These are phyloP conservation scores for Arctium lappa DNA, from an alignment of 129 eudicot genomes.

Conservation along the genomic window DNA sequence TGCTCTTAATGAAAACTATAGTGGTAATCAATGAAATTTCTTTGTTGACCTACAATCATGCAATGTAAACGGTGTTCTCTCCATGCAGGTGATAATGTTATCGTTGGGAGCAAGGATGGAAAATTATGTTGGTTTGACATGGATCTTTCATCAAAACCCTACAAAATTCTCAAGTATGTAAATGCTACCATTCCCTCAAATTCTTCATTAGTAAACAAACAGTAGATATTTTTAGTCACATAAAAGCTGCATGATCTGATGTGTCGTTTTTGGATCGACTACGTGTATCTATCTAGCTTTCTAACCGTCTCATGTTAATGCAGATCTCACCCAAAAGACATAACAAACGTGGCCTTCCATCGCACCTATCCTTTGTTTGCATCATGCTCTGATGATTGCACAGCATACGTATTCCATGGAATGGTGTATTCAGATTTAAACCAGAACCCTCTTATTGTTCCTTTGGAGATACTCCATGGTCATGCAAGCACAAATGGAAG, in stretches of 20 bases:
- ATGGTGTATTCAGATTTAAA: slow-evolving; percentile 95
- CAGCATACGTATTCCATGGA: slow-evolving; percentile 92
- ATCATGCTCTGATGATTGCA: slow-evolving; percentile 87
- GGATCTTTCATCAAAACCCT: slow-evolving; percentile 95
- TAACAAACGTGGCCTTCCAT: slow-evolving; percentile 76
- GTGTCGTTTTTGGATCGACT: too few relatives aligned
- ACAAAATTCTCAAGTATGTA: slow-evolving; percentile 71
- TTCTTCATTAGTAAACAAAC: not conserved
- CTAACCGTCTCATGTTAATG: not conserved
- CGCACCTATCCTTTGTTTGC: slow-evolving; percentile 89
- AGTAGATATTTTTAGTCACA: not conserved
- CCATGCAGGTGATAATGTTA: slow-evolving; percentile 82
- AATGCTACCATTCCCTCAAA: not conserved
- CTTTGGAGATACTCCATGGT: slow-evolving; percentile 82
- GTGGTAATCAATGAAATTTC: not conserved
- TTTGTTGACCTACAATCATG: not conserved
- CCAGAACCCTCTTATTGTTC: slow-evolving; percentile 87
- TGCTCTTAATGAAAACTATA: not conserved
- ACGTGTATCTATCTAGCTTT: not conserved
- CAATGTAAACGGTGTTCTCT: not conserved
- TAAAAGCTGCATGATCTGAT: not conserved
- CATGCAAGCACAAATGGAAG: slow-evolving; percentile 68
- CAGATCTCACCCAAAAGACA: slow-evolving; percentile 80
- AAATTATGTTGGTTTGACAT: slow-evolving; percentile 97
- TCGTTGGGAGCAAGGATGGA: slow-evolving; percentile 93